Base-by-base conservation (phyloP, 2,329 filamentous ascomycete species). In the Mycosphaerella sp. region DNA sequence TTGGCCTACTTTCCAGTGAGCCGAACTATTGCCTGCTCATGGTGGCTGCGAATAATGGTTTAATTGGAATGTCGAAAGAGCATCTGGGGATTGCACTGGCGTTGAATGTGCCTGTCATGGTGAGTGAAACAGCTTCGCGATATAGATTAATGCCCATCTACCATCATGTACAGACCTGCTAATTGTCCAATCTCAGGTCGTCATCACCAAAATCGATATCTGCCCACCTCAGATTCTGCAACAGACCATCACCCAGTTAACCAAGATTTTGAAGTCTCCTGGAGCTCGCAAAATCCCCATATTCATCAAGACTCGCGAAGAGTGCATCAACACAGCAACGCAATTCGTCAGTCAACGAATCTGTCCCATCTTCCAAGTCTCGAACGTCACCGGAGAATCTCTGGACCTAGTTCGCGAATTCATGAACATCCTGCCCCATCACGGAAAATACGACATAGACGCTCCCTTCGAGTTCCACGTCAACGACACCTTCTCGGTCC, bases 191-290 rank as follows among this genome's bases (percentile, higher is more conserved):
- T 12, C 30, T 8, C 30, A 34, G 30, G 30, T 49, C 30, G 45
- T 49, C 37, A 49, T 49, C 17, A 49, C 45, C 45, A 97, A 98
- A 75, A 95, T 97, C 58, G 93, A 97, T 67, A 97, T 97, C 50
- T 97, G 93, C 69, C 93, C 84, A 97, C 57, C 98, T 91, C 69
- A 98, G 97, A 96, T 98, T 64, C 76, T 98, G 18, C 83, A 95
- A 71, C 86, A 97, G 73, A 98, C 93, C 17, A 83, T 97, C 41
- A 86, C 83, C 9, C 91, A 97, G 69, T 81, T 98, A 56, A 91
- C 84, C 47, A 87, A 90, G 65, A 96, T 98, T 45, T 77, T 98
- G 59, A 95, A 95, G 70, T 94, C 87, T 50, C 90, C 90, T 0
- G 93, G 89, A 2, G 93, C 93, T 3, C 80, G 87, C 35, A 98